These are phyloP conservation scores for Melampsora occidentalis DNA, from an alignment of 1,284 basidiomycete genomes.

Conservation along the genomic window DNA sequence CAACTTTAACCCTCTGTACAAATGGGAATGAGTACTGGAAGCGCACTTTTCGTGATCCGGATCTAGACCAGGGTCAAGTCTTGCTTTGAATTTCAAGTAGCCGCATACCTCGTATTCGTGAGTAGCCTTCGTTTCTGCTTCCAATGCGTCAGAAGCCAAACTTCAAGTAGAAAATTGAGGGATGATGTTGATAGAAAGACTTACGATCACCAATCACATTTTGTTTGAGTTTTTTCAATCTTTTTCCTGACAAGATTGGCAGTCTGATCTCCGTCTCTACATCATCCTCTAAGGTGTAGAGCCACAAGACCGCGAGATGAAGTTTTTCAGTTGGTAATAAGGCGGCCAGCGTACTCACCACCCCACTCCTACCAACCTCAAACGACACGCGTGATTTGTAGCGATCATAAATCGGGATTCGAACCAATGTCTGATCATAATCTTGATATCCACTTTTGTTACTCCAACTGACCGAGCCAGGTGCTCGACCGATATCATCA, in stretches of 20 bases:
- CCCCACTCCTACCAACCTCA: constrained; percentile 49
- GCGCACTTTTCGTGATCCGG: constrained; percentile 35
- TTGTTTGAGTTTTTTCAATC: constrained; percentile 25
- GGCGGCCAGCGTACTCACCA: neutral
- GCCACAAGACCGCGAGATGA: constrained; percentile 21
- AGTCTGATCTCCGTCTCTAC: constrained; percentile 31
- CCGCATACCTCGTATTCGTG: constrained; percentile 33
- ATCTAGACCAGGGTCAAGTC: constrained; percentile 40
- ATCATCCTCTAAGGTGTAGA: constrained; percentile 31
- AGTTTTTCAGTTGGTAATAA: constrained; percentile 16
- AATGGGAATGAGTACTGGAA: neutral
- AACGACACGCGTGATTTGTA: constrained; percentile 52
- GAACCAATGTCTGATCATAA: constrained; percentile 47
- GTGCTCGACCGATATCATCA: neutral
- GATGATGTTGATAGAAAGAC: neutral
- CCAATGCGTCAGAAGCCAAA: neutral
- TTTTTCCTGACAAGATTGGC: constrained; percentile 26
- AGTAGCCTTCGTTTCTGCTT: constrained; percentile 25
- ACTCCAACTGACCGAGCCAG: constrained; percentile 24
- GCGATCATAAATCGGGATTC: constrained; percentile 53
- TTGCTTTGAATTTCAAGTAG: constrained; percentile 31
- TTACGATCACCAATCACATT: constrained; percentile 37
- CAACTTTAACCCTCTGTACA: neutral
- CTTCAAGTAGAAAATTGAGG: neutral
- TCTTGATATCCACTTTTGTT: constrained; percentile 12